phyloP scores from a whole-genome alignment of 306 rosid genomes.

The Geum urbanum region DNA sequence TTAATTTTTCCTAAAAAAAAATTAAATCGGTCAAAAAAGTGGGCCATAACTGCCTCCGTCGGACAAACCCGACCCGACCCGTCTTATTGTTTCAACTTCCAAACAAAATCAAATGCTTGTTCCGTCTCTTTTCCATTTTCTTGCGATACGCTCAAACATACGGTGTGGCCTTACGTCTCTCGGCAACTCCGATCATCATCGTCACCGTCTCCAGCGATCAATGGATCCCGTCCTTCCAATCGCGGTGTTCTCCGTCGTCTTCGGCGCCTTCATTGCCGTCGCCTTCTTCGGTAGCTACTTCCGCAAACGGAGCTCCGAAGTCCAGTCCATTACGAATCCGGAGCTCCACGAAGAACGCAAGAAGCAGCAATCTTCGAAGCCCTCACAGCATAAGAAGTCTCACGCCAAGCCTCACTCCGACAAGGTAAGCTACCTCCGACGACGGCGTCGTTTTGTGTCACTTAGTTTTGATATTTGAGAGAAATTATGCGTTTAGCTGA shows the following conservation, averaged over 20 bases:
- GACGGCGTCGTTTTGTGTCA: not conserved
- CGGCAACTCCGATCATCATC: not conserved
- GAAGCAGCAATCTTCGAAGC: conserved; percentile 40
- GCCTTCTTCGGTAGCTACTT: conserved; percentile 64
- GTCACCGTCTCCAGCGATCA: not conserved
- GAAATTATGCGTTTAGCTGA: not conserved
- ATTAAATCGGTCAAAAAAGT: no score
- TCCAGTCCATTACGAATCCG: conserved; percentile 63
- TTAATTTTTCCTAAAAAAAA: no score
- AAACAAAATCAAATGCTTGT: no score
- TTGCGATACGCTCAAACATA: no score
- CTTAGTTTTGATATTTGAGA: not conserved
- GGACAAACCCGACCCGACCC: no score
- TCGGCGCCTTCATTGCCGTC: conserved; percentile 63
- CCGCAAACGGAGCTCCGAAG: conserved; percentile 63
- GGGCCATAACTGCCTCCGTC: no score
- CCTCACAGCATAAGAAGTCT: conserved; percentile 54
- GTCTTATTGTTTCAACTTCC: no score
- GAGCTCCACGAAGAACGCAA: conserved; percentile 42
- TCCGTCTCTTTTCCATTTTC: no score
- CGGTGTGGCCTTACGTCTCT: no score
- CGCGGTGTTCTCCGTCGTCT: conserved; percentile 45
- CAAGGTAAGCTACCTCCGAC: conserved; percentile 39
- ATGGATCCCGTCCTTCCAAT: conserved; percentile 70
- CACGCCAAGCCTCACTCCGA: conserved; percentile 64